Evolutionary conservation across 2,329 filamentous ascomycete genomes (phyloP).

Genomic region (Neodidymelliopsis sp.): DNA sequence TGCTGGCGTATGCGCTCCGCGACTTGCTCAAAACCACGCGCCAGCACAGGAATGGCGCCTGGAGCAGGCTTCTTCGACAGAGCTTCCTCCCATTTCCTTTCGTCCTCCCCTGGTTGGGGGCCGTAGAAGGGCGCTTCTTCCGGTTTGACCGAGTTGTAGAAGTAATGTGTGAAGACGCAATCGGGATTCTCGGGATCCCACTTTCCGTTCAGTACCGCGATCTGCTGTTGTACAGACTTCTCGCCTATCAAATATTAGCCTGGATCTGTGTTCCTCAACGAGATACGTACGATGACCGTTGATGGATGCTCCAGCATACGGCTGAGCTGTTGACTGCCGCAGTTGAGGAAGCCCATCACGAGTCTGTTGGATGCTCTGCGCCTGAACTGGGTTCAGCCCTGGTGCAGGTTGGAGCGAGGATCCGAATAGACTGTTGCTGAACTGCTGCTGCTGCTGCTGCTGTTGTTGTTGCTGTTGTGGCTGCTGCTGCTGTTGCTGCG

Average conservation of each 20-base stretch:
- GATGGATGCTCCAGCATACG: slow-evolving; percentile 36
- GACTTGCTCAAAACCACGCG: slow-evolving; percentile 75
- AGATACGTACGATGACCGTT: slow-evolving; percentile 39
- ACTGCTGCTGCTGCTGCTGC: slow-evolving; percentile 50
- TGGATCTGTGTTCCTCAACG: background rate
- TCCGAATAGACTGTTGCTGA: slow-evolving; percentile 52
- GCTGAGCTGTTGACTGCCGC: slow-evolving; percentile 39
- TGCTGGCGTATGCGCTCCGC: slow-evolving; percentile 77
- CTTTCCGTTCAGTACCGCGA: slow-evolving; percentile 72
- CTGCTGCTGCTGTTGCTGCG: slow-evolving; percentile 41
- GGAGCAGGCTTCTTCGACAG: slow-evolving; percentile 79
- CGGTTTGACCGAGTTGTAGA: slow-evolving; percentile 85
- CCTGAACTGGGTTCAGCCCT: slow-evolving; percentile 34
- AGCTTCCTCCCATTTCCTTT: slow-evolving; percentile 83
- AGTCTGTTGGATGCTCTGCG: slow-evolving; percentile 47
- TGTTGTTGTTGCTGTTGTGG: slow-evolving; percentile 54
- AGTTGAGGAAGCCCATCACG: slow-evolving; percentile 47
- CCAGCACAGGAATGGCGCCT: slow-evolving; percentile 79
- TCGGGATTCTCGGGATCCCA: slow-evolving; percentile 74
- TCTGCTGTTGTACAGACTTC: slow-evolving; percentile 78
- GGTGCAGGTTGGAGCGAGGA: slow-evolving; percentile 43
- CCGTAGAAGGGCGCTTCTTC: slow-evolving; percentile 78
- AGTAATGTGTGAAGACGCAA: slow-evolving; percentile 82
- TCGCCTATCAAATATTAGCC: slow-evolving; percentile 58
- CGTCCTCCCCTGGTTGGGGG: slow-evolving; percentile 73